Evolutionary conservation across 1,284 basidiomycete species (phyloP).

Genomic region (Puccinia polysora): DNA sequence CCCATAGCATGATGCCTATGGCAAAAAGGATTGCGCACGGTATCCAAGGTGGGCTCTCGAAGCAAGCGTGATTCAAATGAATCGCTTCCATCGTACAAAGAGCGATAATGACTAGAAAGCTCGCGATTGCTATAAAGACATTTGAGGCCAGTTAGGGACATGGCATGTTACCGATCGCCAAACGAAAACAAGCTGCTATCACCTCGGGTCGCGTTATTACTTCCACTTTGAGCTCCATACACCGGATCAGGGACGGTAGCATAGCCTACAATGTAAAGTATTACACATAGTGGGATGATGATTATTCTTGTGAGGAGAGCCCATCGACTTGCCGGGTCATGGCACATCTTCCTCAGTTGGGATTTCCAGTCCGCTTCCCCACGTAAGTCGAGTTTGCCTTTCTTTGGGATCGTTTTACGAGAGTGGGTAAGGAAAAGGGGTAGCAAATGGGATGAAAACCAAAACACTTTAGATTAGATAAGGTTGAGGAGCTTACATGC

Average conservation of each 20-base stretch:
- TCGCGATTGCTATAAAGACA: slow-evolving; percentile 9
- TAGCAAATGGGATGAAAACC: background rate
- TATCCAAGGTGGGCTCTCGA: slow-evolving; percentile 19
- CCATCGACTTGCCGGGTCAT: background rate
- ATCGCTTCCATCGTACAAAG: slow-evolving; percentile 8
- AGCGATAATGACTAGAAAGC: slow-evolving; percentile 20
- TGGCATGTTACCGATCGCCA: too few relatives aligned
- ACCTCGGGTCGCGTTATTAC: slow-evolving; percentile 12
- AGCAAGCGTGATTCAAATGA: background rate
- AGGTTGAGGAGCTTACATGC: background rate
- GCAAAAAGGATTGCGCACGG: slow-evolving; percentile 13
- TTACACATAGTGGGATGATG: slow-evolving; percentile 4
- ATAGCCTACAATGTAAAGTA: slow-evolving; percentile 33
- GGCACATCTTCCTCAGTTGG: background rate
- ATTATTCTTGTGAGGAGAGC: slow-evolving; percentile 6
- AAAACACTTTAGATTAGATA: too few relatives aligned
- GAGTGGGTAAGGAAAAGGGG: background rate
- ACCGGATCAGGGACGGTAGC: slow-evolving; percentile 2
- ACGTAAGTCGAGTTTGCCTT: slow-evolving; percentile 10
- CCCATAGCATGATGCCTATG: slow-evolving; percentile 18
- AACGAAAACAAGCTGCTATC: too few relatives aligned
- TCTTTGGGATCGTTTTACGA: background rate
- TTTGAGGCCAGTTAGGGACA: background rate
- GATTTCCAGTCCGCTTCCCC: background rate
- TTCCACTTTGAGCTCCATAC: background rate